Base-by-base conservation (phyloP, 768 basidiomycete genomes). In the Mycena belliarum region DNA sequence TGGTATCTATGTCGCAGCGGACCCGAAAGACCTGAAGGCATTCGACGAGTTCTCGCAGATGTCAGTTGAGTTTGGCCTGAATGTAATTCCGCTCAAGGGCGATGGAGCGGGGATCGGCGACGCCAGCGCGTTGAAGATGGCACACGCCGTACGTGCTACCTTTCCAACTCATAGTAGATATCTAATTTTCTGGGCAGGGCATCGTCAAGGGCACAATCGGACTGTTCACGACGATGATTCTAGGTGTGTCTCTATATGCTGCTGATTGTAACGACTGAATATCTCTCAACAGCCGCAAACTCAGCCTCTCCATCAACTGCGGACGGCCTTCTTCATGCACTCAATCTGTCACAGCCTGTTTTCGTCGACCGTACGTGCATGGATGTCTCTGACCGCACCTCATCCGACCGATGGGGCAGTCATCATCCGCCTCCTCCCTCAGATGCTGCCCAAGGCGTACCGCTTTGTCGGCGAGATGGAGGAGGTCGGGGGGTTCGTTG, bases 91-190 rank as follows among this genome's bases (percentile, higher is more conserved):
- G 8, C 55, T 82, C 59, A 73, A 65, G 33, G 77, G 76, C 38
- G 75, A 77, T 43, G 76, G 73, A 16, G 69, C 72, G 0, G 73
- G 73, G 3, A 68, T 79, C 3, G 80, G 81, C 2, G 80, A 77
- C 48, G 81, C 79, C 1, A 82, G 80, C 49, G 79, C 78, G 9
- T 59, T 81, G 50, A 82, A 82, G 70, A 79, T 80, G 79, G 74
- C 78, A 2, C 78, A 82, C 68, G 74, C 75, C 38, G 80, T 80
- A 32, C 12, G 29, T 32, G 12, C n/a, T n/a, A n/a, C n/a, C n/a
- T n/a, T n/a, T n/a, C n/a, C n/a, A n/a, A n/a, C n/a, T n/a, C n/a
- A n/a, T n/a, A n/a, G n/a, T n/a, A n/a, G n/a, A n/a, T n/a, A n/a
- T n/a, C n/a, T n/a, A n/a, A n/a, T n/a, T n/a, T 20, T 23, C 20